A percentile compares a stretch with the other conserved stretches of the same genome.
These are phyloP conservation scores for Priceomyces fermenticarens DNA, from an alignment of 805 yeast genomes.

Conservation along the genomic window DNA sequence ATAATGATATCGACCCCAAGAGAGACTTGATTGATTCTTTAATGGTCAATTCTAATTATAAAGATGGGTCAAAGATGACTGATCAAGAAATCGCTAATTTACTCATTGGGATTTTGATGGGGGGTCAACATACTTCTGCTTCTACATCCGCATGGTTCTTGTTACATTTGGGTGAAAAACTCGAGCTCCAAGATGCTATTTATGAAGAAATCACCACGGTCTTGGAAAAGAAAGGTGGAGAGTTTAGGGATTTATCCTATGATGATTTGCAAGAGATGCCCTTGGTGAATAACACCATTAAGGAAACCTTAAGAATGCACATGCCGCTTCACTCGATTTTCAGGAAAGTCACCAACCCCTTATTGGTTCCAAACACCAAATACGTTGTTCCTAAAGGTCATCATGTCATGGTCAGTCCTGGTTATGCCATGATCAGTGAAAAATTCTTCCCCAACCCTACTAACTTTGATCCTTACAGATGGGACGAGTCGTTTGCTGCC, in stretches of 20 bases:
- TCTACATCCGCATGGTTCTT: conserved; percentile 94
- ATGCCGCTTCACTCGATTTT: conserved; percentile 95
- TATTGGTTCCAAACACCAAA: conserved; percentile 74
- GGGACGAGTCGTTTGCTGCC: conserved; percentile 41
- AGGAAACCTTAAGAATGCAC: conserved; percentile 93
- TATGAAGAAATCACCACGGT: conserved; percentile 70
- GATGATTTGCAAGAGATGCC: conserved; percentile 83
- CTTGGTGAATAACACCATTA: conserved; percentile 75
- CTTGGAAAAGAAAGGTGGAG: conserved; percentile 49
- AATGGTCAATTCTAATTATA: conserved; percentile 79
- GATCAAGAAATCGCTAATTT: conserved; percentile 93
- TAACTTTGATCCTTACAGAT: conserved; percentile 80
- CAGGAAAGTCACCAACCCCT: conserved; percentile 79
- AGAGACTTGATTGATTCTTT: conserved; percentile 89
- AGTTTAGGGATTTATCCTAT: conserved; percentile 60
- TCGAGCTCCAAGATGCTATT: conserved; percentile 79
- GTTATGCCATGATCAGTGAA: conserved; percentile 77
- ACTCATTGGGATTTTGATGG: conserved; percentile 95
- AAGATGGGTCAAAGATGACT: conserved; percentile 92
- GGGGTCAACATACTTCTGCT: conserved; percentile 98
- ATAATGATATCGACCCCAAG: conserved; percentile 69
- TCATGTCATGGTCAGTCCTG: conserved; percentile 90
- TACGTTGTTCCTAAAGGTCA: conserved; percentile 88
- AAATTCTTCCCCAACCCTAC: conserved; percentile 75
- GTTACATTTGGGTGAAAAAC: conserved; percentile 84